phyloP scores from a whole-genome alignment of 768 basidiomycete species.

The Omphalotus guepiniiformis region DNA sequence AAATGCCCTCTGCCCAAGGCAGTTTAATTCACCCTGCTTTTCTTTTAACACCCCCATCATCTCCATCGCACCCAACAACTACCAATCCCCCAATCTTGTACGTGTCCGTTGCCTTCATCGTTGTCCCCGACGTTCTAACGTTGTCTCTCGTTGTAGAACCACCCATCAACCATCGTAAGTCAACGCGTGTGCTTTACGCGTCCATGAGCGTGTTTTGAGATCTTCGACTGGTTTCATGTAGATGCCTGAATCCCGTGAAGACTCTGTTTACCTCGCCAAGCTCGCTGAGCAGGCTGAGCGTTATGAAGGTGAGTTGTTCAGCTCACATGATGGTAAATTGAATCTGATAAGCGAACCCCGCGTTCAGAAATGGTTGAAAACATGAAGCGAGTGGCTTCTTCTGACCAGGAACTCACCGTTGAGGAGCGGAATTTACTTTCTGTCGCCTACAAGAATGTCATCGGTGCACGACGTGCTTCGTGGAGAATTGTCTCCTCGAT shows the following conservation, averaged over 20 bases:
- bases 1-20: too few species aligned
- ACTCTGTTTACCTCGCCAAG: slow-evolving; percentile 99
- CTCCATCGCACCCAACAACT: slow-evolving; percentile 3
- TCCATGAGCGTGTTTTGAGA: neutral
- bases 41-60: slow-evolving; percentile 9
- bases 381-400: slow-evolving; percentile 98
- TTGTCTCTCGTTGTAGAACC: neutral
- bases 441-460: slow-evolving; percentile 99
- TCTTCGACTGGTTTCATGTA: slow-evolving; percentile 21
- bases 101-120: neutral
- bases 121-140: neutral
- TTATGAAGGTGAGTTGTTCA: slow-evolving; percentile 73
- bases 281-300: slow-evolving; percentile 99
- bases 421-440: slow-evolving; percentile 98
- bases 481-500: slow-evolving; percentile 99
- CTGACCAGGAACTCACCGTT: slow-evolving; percentile 96
- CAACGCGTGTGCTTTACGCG: slow-evolving; percentile 10
- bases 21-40: too few species aligned
- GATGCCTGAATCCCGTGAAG: slow-evolving; percentile 89
- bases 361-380: slow-evolving; percentile 92
- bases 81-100: neutral
- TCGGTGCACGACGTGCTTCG: slow-evolving; percentile 95
- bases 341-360: slow-evolving; percentile 14
- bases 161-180: slow-evolving; percentile 9
- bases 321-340: slow-evolving; percentile 9